Evolutionary conservation across 2,329 filamentous ascomycete genomes (phyloP), one percentile per base, ranked within the genome.

Genomic region (Aaosphaeria arxii): DNA sequence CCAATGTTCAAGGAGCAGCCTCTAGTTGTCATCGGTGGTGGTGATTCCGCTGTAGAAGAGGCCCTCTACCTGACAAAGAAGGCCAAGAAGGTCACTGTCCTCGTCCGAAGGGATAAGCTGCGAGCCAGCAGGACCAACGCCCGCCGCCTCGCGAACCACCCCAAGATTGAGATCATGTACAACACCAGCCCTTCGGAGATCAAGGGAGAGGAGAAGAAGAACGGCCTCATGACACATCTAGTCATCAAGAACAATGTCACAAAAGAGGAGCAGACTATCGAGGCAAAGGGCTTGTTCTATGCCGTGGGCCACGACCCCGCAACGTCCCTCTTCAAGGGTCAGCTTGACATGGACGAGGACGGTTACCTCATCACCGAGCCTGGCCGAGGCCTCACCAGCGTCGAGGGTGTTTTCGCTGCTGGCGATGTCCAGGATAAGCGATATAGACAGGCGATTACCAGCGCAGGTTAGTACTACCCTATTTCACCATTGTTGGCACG

Each of bases 391-490:
- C 80, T 87, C 66, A 99, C 94, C 42, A 96, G 84, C 72, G 74
- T 96, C 5, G 84, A 90, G 67, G 94, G 94, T 70, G 90, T 99
- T 17, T 99, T 96, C 68, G 94, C 94, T 35, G 94, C 92, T 7
- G 94, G 94, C 55, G 94, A 99, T 69, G 95, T 99, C 7, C 94
- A 99, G 78, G 95, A 99, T 71, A 99, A 97, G 86, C 85, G 87
- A 68, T 99, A 99, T 73, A 84, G 94, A 70, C 94, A 99, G 77
- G 94, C 94, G 42, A 95, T 99, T 58, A 99, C 94, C 56, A 96
- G 91, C 75, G 94, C 94, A 61, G 92, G 90, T 91, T 78, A 69
- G 86, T 82, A 17, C 32, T n/a, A 47, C 17, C 43, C 39, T 44
- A 32, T 41, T 46, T 24, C 17, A 3, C 17, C 17, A 24, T 24